Base-by-base conservation (phyloP, 1,139 yeast species). In the Saccharomycopsis hybrid region DNA sequence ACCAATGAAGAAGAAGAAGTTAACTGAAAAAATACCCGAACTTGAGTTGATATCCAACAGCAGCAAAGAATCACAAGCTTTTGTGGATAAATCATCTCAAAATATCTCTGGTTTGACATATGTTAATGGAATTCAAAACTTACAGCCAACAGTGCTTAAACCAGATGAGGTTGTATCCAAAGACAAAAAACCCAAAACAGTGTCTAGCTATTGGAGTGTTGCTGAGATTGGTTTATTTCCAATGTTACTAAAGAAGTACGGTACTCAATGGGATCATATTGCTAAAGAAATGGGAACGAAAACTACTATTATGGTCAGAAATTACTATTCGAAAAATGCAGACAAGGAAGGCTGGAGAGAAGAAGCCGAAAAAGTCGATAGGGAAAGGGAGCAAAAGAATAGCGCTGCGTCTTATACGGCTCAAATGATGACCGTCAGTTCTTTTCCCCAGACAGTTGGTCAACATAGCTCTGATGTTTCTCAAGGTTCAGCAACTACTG, bases 121-220 rank as follows among this genome's bases (percentile, higher is more conserved):
- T 8, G 60, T 55, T 41, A 56, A 61, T 52, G 51, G 63, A 7
- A 31, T 31, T 31, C 33, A 31, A n/a, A n/a, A n/a, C n/a, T n/a
- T n/a, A n/a, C n/a, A n/a, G n/a, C n/a, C n/a, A 31, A 9, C 33
- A 31, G 33, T 9, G 33, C 33, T 9, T 31, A 31, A 31, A 62
- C n/a, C n/a, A n/a, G n/a, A n/a, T n/a, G n/a, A n/a, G n/a, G n/a
- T n/a, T n/a, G n/a, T n/a, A n/a, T n/a, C n/a, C n/a, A n/a, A n/a
- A n/a, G 55, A 45, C 5, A 51, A 41, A 43, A 56, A 51, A 44
- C 50, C 52, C 25, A 63, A 57, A 39, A 58, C 63, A 30, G 76
- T 78, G 43, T 80, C 96, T 0, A 85, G 95, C 59, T 89, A 89
- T 62, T 89, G 97, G 97, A 85, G 94, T 65, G 88, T 88, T 27